A percentile compares a stretch with the other conserved stretches of the same genome.
Evolutionary conservation across 805 yeast genomes (phyloP).

Genomic region (Geotrichum ghanense): DNA sequence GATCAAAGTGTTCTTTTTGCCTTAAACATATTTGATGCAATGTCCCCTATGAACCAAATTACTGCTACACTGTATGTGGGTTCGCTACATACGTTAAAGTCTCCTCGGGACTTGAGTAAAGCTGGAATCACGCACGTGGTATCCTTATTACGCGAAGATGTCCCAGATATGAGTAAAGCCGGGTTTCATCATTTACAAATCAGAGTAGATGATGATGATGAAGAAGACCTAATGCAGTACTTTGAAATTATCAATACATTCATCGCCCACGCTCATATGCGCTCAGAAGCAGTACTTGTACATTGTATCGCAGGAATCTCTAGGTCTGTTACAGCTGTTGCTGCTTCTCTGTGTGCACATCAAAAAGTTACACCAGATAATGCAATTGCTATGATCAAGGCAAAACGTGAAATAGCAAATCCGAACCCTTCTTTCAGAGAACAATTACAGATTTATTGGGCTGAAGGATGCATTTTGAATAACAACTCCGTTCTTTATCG

Average conservation of each 20-base stretch:
- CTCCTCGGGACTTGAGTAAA: slow-evolving; percentile 38
- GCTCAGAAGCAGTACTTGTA: slow-evolving; percentile 25
- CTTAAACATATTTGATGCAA: too few species aligned
- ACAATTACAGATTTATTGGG: slow-evolving; percentile 58
- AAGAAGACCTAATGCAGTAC: slow-evolving; percentile 50
- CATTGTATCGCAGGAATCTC: slow-evolving; percentile 82
- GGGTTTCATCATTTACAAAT: slow-evolving; percentile 37
- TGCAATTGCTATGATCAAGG: slow-evolving; percentile 64
- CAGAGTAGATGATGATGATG: slow-evolving; percentile 60
- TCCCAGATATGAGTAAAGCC: slow-evolving; percentile 16
- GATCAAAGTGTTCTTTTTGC: too few species aligned
- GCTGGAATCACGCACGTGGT: slow-evolving; percentile 60
- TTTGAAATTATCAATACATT: slow-evolving; percentile 51
- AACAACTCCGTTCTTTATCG: slow-evolving; percentile 26
- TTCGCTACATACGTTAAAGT: slow-evolving; percentile 52
- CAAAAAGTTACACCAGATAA: slow-evolving; percentile 45
- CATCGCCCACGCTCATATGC: slow-evolving; percentile 42
- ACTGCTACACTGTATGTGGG: slow-evolving; percentile 48
- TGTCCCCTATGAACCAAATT: background rate
- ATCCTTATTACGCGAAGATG: slow-evolving; percentile 53
- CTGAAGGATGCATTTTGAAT: slow-evolving; percentile 25
- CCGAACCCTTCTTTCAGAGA: slow-evolving; percentile 69
- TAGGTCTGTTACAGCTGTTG: slow-evolving; percentile 73
- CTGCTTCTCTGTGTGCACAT: slow-evolving; percentile 82
- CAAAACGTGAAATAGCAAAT: slow-evolving; percentile 46